Base-by-base conservation (phyloP, 192 early-diverging fungal species). In the Gaertneriomyces semiglobifer region DNA sequence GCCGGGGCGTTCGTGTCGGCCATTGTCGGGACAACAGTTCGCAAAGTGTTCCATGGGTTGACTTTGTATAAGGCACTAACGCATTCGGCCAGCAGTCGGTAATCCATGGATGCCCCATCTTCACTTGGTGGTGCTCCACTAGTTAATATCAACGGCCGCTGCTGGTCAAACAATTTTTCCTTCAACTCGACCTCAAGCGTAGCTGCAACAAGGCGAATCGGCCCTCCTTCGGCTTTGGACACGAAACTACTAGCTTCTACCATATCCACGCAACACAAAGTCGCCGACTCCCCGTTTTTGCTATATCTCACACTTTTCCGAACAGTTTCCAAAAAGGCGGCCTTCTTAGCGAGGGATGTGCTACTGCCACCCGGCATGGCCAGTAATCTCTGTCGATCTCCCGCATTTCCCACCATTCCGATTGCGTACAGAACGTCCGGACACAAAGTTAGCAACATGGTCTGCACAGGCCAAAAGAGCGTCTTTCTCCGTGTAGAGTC, bases 401-500 rank as follows among this genome's bases (percentile, higher is more conserved):
- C 58, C 42, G 39, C 43, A 40, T 56, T 47, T 1, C 61, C 53
- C 0, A 44, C 18, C 11, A 64, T 67, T 60, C 78, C 79, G 53
- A 82, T 88, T 63, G 75, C 82, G 64, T 76, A 74, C 40, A 82
- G 75, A 56, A 90, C 78, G 65, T 98, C 95, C 0, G 95, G 95
- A 69, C 93, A 94, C 16, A 98, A 74, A 56, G 87, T 78, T 40
- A 96, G 75, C 10, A 98, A 81, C 84, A 93, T 84, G 0, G 88
- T 89, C 76, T 91, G 89, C 43, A 93, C 80, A 20, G 94, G 95
- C 91, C 93, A 95, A 61, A 89, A 89, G 5, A 88, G 77, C 39
- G 86, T 77, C 54, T 88, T 83, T 14, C 88, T 81, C 53, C 83
- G 79, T 9, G 80, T 62, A 41, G 81, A 79, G 48, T 89, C 81